These are phyloP conservation scores for Silene noctiflora DNA, from an alignment of 179 eudicot species.

Conservation along the genomic window DNA sequence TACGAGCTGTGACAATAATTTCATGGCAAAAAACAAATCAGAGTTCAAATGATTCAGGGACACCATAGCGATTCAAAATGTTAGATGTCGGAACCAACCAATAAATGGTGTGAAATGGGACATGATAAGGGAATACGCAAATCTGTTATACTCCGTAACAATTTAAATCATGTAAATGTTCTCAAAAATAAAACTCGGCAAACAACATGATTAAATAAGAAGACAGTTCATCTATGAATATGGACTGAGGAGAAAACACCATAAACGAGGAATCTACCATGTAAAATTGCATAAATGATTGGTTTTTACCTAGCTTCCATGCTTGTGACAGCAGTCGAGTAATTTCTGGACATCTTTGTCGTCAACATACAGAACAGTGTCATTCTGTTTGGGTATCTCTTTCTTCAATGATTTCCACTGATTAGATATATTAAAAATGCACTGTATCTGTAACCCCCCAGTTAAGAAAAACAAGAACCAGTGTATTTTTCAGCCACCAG, in stretches of 20 bases:
- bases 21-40: not conserved
- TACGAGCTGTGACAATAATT: not conserved
- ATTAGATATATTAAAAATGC: conserved; percentile 45
- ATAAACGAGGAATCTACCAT: not conserved
- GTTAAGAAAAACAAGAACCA: conserved; percentile 41
- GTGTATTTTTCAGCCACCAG: not conserved
- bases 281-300: not conserved
- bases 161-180: too few relatives aligned
- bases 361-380: conserved; percentile 23
- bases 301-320: conserved; percentile 28
- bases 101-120: not conserved
- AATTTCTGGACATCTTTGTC: conserved; percentile 53
- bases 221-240: not conserved
- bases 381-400: conserved; percentile 3
- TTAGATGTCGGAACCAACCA: not conserved
- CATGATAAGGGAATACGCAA: too few relatives aligned
- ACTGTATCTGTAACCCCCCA: conserved; percentile 45
- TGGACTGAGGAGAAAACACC: not conserved
- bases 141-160: too few relatives aligned
- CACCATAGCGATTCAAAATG: not conserved
- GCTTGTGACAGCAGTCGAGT: conserved; percentile 52
- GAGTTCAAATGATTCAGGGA: too few relatives aligned
- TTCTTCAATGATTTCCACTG: conserved; percentile 54
- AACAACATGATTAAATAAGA: too few relatives aligned
- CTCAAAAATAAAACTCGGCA: too few relatives aligned